A percentile compares a stretch with the other conserved stretches of the same genome.
Evolutionary conservation across 768 basidiomycete species (phyloP).

Genomic region (Rubroboletus satanas): DNA sequence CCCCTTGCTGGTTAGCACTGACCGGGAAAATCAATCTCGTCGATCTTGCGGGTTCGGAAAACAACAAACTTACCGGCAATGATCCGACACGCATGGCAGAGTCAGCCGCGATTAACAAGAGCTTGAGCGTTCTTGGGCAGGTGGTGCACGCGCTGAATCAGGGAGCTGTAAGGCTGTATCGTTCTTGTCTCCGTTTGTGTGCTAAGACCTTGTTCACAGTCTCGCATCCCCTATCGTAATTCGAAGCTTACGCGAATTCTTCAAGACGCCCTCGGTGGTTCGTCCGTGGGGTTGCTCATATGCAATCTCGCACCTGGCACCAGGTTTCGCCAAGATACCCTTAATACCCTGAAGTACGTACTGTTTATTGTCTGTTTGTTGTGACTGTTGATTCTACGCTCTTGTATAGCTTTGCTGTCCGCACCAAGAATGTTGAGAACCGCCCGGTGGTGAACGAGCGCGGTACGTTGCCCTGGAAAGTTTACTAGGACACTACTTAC

Average conservation of each 20-base stretch:
- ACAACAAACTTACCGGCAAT: conserved; percentile 89
- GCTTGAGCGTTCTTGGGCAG: conserved; percentile 80
- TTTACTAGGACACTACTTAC: background rate
- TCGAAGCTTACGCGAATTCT: conserved; percentile 85
- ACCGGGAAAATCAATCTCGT: conserved; percentile 82
- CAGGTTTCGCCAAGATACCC: conserved; percentile 81
- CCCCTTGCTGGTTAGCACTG: conserved; percentile 40
- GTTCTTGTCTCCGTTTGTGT: background rate
- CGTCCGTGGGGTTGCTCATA: conserved; percentile 74
- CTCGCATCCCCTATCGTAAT: conserved; percentile 85
- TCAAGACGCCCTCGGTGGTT: conserved; percentile 86
- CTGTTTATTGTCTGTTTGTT: background rate
- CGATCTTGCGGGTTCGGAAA: conserved; percentile 88
- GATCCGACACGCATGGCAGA: conserved; percentile 86
- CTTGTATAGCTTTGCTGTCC: conserved; percentile 63
- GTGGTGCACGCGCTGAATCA: conserved; percentile 83
- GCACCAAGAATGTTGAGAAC: conserved; percentile 86
- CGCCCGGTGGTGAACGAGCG: conserved; percentile 74
- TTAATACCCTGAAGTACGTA: conserved; percentile 85
- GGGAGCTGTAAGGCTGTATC: conserved; percentile 46
- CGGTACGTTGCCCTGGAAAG: conserved; percentile 40
- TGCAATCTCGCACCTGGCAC: conserved; percentile 83
- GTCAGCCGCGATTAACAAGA: conserved; percentile 87
- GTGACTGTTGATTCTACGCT: background rate
- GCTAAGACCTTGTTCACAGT: conserved; percentile 35